Evolutionary conservation across 2,329 filamentous ascomycete genomes (phyloP), one percentile per base, ranked within the genome.

Genomic region (Cladophialophora psammophila): DNA sequence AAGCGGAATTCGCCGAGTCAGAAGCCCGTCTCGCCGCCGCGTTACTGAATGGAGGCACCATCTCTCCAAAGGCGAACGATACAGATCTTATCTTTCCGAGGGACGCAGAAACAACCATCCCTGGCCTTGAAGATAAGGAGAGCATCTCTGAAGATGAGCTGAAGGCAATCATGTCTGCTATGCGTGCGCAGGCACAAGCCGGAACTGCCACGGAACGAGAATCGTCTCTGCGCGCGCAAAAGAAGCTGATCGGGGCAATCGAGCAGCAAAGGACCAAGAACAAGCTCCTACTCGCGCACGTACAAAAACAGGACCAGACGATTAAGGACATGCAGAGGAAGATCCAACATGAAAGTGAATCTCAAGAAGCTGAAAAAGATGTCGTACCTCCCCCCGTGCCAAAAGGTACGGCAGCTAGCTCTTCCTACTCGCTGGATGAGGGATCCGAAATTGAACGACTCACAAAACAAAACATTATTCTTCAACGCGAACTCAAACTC

Each of bases 401-500:
- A n/a, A 67, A 69, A 59, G 63, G 67, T 40, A 36, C 26, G n/a
- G 59, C 64, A 13, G 48, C 36, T 36, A 31, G 31, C 20, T 26
- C 35, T 34, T 12, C 40, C 20, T 52, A 40, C 6, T 36, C 38
- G 15, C 35, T 40, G 1, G 68, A 69, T 12, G 62, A 66, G 42
- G 64, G 67, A 45, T 61, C 63, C 38, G 67, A 71, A 42, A 50
- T 71, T 18, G 71, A 73, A 20, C 61, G 55, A 36, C 69, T 70
- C 31, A 63, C 38, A 12, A 62, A 45, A 32, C 61, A 70, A 50
- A 73, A 72, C 45, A 66, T 50, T 5, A 70, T 71, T 42, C 67
- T 74, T 12, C 67, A 69, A 34, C 79, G 80, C 38, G 81, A 83
- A 70, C 76, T 83, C 34, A 74, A 75, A 48, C 78, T 83, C 50